Conservation (phyloP, 2,329 filamentous ascomycete species). For the Helotiales sp. region DNA sequence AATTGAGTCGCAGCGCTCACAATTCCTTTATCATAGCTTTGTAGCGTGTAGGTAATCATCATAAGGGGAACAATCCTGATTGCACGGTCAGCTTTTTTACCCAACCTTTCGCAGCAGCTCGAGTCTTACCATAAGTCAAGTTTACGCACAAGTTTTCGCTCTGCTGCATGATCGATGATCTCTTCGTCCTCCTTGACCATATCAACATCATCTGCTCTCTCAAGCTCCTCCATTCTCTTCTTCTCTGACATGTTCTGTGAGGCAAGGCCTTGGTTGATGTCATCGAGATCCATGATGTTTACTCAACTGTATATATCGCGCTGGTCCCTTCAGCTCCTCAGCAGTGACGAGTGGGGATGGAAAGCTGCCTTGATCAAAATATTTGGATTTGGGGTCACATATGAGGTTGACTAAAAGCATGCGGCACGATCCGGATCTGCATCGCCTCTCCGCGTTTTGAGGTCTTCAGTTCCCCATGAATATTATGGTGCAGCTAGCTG, state of each 20-base stretch:
- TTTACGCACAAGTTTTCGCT: slow-evolving; percentile 18
- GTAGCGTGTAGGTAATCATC: slow-evolving; percentile 35
- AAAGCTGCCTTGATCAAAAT: neutral
- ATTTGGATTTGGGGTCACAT: too few relatives aligned
- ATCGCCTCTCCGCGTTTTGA: too few relatives aligned
- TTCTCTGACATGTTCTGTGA: slow-evolving; percentile 7
- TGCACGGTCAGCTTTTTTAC: slow-evolving; percentile 1
- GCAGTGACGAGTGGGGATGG: too few relatives aligned
- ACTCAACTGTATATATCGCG: too few relatives aligned
- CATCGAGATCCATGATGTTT: slow-evolving; percentile 11
- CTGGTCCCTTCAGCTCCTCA: too few relatives aligned
- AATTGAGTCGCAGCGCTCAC: slow-evolving; percentile 36
- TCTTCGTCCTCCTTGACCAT: slow-evolving; percentile 3
- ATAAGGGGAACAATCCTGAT: slow-evolving; percentile 19
- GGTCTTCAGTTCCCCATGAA: too few relatives aligned
- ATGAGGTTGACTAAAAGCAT: too few relatives aligned
- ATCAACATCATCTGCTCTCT: slow-evolving; percentile 13
- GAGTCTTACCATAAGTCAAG: slow-evolving; percentile 18
- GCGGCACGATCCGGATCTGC: too few relatives aligned
- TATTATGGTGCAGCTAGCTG: too few relatives aligned
- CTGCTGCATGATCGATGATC: slow-evolving; percentile 6
- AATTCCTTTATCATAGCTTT: slow-evolving; percentile 34
- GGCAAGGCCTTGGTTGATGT: slow-evolving; percentile 6
- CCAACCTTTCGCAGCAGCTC: neutral
- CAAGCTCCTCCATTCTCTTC: slow-evolving; percentile 9